These are phyloP conservation scores for Hysterangium stoloniferum DNA, from an alignment of 768 basidiomycete species.

Conservation along the genomic window DNA sequence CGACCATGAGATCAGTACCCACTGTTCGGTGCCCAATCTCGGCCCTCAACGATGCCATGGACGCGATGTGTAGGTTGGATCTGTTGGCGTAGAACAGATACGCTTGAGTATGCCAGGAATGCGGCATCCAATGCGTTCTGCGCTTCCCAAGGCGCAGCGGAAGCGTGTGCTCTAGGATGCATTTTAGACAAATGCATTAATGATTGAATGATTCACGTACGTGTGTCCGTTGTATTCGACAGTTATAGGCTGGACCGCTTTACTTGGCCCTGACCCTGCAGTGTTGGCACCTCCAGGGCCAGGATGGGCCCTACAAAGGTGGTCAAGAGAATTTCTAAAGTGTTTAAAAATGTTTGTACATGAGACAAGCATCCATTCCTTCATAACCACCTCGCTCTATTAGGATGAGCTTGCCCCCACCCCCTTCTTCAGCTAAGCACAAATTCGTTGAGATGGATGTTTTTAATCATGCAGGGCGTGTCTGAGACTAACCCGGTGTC, in stretches of 20 bases:
- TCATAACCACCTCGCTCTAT: slow-evolving; percentile 70
- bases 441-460: slow-evolving; percentile 13
- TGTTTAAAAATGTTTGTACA: slow-evolving; percentile 9
- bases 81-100: slow-evolving; percentile 81
- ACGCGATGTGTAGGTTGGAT: slow-evolving; percentile 75
- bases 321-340: slow-evolving; percentile 1
- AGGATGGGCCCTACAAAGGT: slow-evolving; percentile 63
- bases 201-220: slow-evolving; percentile 33
- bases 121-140: slow-evolving; percentile 85
- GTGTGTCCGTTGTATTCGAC: slow-evolving; percentile 71
- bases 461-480: slow-evolving; percentile 36
- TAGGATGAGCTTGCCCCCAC: slow-evolving; percentile 70
- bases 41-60: slow-evolving; percentile 68
- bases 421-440: slow-evolving; percentile 58
- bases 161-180: slow-evolving; percentile 61
- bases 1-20: slow-evolving; percentile 15
- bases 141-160: slow-evolving; percentile 81
- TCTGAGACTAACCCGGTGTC: slow-evolving; percentile 27
- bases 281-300: slow-evolving; percentile 45
- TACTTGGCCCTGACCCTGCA: slow-evolving; percentile 43
- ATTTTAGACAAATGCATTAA: slow-evolving; percentile 5
- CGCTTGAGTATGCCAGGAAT: slow-evolving; percentile 70
- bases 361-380: slow-evolving; percentile 55
- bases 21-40: slow-evolving; percentile 66
- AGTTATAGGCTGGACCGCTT: slow-evolving; percentile 55